phyloP scores from a whole-genome alignment of 306 rosid genomes.

The Phaseolus lunatus region DNA sequence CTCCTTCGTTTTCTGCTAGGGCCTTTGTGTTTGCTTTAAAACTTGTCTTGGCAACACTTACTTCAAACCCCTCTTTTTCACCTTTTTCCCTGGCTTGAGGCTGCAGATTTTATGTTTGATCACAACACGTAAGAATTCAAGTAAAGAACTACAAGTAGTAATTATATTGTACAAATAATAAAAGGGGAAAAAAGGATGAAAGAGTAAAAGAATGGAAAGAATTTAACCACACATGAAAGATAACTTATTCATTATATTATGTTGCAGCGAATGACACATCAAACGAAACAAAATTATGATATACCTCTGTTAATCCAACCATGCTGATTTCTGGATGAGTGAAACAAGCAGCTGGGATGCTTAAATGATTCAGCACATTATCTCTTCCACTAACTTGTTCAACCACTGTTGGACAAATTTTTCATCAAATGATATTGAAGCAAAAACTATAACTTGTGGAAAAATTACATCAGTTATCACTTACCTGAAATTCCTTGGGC shows the following conservation, averaged over 20 bases:
- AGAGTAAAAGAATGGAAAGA: constrained; percentile 19
- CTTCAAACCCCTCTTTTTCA: constrained; percentile 86
- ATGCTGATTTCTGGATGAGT: constrained; percentile 97
- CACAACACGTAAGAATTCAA: constrained; percentile 31
- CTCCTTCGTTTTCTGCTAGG: constrained; percentile 98
- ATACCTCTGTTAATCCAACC: constrained; percentile 96
- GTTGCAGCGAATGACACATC: background rate
- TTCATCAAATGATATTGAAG: constrained; percentile 29
- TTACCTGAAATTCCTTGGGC: constrained; percentile 97
- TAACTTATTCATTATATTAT: background rate
- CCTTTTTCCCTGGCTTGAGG: constrained; percentile 97
- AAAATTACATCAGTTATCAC: constrained; percentile 33
- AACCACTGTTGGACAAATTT: constrained; percentile 64
- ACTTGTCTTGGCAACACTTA: constrained; percentile 90
- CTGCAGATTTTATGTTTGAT: constrained; percentile 58
- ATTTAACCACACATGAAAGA: constrained; percentile 21
- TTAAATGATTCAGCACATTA: constrained; percentile 89
- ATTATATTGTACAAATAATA: background rate
- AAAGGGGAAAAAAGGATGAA: background rate
- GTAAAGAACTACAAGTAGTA: background rate
- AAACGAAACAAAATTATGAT: constrained; percentile 26
- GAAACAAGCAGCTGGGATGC: constrained; percentile 97
- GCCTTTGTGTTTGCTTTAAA: constrained; percentile 99
- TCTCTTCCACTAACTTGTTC: constrained; percentile 97
- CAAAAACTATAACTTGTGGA: constrained; percentile 13